Evolutionary conservation across 108 stramenopile genomes (phyloP), one percentile per base, ranked within the genome.

Genomic region (Stephanodiscus triporus): DNA sequence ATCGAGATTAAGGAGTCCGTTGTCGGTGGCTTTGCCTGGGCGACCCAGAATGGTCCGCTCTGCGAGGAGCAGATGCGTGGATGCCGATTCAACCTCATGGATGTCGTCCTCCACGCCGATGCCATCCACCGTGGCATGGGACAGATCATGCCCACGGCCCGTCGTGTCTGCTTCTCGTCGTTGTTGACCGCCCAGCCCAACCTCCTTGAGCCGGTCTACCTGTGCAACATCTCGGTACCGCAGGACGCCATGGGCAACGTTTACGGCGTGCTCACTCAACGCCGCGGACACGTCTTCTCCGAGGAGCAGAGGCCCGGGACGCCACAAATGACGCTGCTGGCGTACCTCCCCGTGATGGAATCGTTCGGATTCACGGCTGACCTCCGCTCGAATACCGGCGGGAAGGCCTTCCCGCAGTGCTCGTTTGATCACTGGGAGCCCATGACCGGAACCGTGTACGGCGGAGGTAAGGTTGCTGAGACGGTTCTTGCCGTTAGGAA

Each of bases 101-200:
- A 99, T 87, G 99, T 99, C 50, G 97, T 98, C 20, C 97, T 99
- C 62, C 99, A 99, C 87, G 98, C 99, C 70, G 98, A 99, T 95
- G 97, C 98, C 71, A 99, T 99, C 80, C 98, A 99, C 86, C 98
- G 99, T 92, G 99, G 99, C 84, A 98, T 98, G 97, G 99, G 99
- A 70, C 99, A 99, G 86, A 97, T 99, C 88, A 97, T 98, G 97
- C 99, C 99, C 85, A 99, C 99, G 65, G 82, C 98, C 54, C 97
- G 99, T 82, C 97, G 99, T 82, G 99, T 99, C 11, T 94, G 93
- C 86, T 99, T 98, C 83, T 87, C 99, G 26, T 92, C 95, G 22
- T 88, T 99, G 85, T 75, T 97, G 90, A 83, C 91, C 45, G 97
- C 93, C 32, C 76, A 87, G 29, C 98, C 99, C 24, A 87, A 92